Conservation (phyloP, 257 asterid genomes). For the Fraxinus anomala region DNA sequence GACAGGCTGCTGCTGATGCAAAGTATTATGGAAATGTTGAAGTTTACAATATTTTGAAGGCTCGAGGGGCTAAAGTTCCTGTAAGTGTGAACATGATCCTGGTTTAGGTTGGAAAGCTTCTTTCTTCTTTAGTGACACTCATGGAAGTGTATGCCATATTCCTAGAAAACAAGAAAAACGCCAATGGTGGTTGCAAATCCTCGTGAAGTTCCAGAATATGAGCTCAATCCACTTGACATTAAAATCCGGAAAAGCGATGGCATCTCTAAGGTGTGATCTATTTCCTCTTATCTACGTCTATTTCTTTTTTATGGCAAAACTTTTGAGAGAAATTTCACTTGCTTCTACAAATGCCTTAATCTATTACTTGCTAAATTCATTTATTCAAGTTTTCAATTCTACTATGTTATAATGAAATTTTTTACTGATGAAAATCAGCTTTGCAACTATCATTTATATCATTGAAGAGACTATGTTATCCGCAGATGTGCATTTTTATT, state of each 20-base stretch:
- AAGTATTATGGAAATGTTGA: conserved; percentile 85
- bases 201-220: conserved; percentile 98
- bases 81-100: conserved; percentile 46
- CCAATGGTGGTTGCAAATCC: conserved; percentile 96
- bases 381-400: neutral
- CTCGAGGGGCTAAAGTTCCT: conserved; percentile 92
- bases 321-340: neutral
- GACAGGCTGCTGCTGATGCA: conserved; percentile 98
- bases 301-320: neutral
- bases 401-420: neutral
- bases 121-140: conserved; percentile 31
- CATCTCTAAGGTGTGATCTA: conserved; percentile 67
- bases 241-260: conserved; percentile 93
- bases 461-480: neutral
- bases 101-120: conserved; percentile 18
- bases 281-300: conserved; percentile 7
- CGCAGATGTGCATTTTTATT: neutral
- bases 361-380: neutral
- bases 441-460: neutral
- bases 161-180: conserved; percentile 91
- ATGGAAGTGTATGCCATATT: conserved; percentile 35
- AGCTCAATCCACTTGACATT: conserved; percentile 87
- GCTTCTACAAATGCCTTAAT: neutral
- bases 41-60: conserved; percentile 76
- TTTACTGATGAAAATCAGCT: neutral